These are phyloP conservation scores for Penicillium bovifimosum DNA, from an alignment of 495 filamentous ascomycete genomes.

Conservation along the genomic window DNA sequence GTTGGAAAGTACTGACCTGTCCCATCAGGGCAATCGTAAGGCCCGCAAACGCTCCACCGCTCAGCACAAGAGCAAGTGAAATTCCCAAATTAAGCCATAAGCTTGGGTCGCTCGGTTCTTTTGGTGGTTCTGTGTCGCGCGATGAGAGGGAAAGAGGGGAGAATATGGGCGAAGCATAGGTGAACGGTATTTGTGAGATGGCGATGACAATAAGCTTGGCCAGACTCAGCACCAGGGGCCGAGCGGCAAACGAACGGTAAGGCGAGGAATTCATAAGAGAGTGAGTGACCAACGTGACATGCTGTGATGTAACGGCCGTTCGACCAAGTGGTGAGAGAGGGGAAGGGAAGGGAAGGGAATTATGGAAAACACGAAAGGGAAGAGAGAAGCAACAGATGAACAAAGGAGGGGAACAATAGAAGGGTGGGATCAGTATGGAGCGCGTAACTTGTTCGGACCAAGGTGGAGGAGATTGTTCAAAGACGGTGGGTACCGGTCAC, in stretches of 20 bases:
- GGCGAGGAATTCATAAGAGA: slow-evolving; percentile 29
- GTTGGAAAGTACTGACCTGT: slow-evolving; percentile 22
- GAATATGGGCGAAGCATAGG: slow-evolving; percentile 38
- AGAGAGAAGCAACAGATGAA: background rate
- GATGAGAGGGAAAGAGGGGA: slow-evolving; percentile 20
- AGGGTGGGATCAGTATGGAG: background rate
- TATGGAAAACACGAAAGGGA: background rate
- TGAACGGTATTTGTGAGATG: slow-evolving; percentile 40
- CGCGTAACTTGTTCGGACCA: background rate
- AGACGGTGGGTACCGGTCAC: too few species aligned
- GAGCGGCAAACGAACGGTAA: slow-evolving; percentile 32
- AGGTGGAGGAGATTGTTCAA: too few species aligned
- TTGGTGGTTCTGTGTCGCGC: slow-evolving; percentile 21
- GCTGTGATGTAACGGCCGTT: background rate
- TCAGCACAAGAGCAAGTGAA: slow-evolving; percentile 69
- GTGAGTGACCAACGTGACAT: background rate
- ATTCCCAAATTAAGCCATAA: slow-evolving; percentile 68
- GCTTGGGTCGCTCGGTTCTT: slow-evolving; percentile 47
- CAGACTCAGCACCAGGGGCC: slow-evolving; percentile 43
- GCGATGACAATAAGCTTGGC: slow-evolving; percentile 45
- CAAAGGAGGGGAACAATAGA: background rate
- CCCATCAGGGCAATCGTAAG: slow-evolving; percentile 83
- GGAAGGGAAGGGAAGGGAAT: background rate
- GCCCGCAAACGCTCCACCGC: slow-evolving; percentile 92
- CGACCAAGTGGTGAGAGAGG: background rate